phyloP scores from a whole-genome alignment of 768 basidiomycete genomes.

The Scleroderma bovista region DNA sequence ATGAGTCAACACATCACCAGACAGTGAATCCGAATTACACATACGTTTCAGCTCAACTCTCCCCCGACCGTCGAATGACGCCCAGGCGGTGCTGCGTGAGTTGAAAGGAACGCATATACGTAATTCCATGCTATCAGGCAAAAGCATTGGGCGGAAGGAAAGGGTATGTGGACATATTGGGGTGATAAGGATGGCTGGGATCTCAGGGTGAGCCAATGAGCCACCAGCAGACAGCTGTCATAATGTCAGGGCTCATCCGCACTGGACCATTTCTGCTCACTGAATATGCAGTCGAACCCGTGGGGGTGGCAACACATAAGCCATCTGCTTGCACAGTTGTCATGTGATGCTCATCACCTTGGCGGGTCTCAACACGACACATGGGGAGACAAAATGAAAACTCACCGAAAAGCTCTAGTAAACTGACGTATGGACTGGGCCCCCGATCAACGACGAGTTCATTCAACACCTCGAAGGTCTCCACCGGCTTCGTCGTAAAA shows the following conservation, averaged over 20 bases:
- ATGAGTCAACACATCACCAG: not conserved
- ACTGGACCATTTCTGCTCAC: conserved; percentile 38
- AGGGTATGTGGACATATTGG: conserved; percentile 98
- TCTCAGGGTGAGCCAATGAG: conserved; percentile 95
- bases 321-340: conserved; percentile 99
- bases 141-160: conserved; percentile 96
- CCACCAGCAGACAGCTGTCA: conserved; percentile 87
- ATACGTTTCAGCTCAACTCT: conserved; percentile 92
- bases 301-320: conserved; percentile 90
- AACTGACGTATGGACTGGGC: conserved; percentile 94
- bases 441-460: conserved; percentile 98
- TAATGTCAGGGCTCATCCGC: conserved; percentile 7
- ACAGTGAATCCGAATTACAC: conserved; percentile 24
- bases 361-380: conserved; percentile 2
- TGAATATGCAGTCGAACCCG: conserved; percentile 98
- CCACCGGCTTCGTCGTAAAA: conserved; percentile 89
- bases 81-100: conserved; percentile 97
- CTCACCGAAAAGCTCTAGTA: conserved; percentile 93
- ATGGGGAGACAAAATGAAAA: conserved; percentile 7
- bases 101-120: conserved; percentile 99
- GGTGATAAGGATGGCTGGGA: conserved; percentile 92
- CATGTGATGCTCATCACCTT: conserved; percentile 98
- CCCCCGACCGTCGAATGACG: conserved; percentile 95
- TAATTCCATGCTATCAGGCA: conserved; percentile 98
- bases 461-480: conserved; percentile 94